A percentile compares a stretch with the other conserved stretches of the same genome.
These are phyloP conservation scores for Fonsecaea multimorphosa DNA, from an alignment of 2,329 filamentous ascomycete genomes.

Conservation along the genomic window DNA sequence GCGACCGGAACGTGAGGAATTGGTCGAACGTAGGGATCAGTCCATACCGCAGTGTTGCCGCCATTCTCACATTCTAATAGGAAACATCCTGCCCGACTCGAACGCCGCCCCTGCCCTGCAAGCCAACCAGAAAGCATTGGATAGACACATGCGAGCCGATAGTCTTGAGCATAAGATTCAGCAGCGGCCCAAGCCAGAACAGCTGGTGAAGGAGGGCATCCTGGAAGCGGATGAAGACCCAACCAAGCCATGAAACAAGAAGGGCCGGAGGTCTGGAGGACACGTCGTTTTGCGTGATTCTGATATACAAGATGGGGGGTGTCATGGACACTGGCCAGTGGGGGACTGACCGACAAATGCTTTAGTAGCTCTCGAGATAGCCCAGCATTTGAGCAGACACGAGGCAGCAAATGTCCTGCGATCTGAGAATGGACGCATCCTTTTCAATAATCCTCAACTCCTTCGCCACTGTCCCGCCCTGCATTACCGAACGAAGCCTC, in stretches of 20 bases:
- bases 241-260: constrained; percentile 37
- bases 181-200: constrained; percentile 75
- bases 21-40: constrained; percentile 73
- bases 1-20: constrained; percentile 71
- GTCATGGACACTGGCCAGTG: background rate
- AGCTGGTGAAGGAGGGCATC: constrained; percentile 79
- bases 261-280: background rate
- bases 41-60: constrained; percentile 18
- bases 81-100: constrained; percentile 84
- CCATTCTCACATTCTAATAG: constrained; percentile 51
- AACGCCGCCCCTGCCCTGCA: constrained; percentile 78
- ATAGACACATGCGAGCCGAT: constrained; percentile 86
- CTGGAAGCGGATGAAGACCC: constrained; percentile 68
- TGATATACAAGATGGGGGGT: background rate
- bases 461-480: constrained; percentile 43
- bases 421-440: background rate
- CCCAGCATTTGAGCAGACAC: constrained; percentile 34
- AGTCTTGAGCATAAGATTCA: constrained; percentile 85
- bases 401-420: background rate
- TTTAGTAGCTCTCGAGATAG: constrained; percentile 38
- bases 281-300: background rate
- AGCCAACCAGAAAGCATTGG: constrained; percentile 81
- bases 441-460: constrained; percentile 44
- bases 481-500: constrained; percentile 59
- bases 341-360: constrained; percentile 23